Evolutionary conservation across 164 flowering plant species (phyloP), one percentile per base, ranked within the genome.

Genomic region (Kalanchoe fedtschenkoi): DNA sequence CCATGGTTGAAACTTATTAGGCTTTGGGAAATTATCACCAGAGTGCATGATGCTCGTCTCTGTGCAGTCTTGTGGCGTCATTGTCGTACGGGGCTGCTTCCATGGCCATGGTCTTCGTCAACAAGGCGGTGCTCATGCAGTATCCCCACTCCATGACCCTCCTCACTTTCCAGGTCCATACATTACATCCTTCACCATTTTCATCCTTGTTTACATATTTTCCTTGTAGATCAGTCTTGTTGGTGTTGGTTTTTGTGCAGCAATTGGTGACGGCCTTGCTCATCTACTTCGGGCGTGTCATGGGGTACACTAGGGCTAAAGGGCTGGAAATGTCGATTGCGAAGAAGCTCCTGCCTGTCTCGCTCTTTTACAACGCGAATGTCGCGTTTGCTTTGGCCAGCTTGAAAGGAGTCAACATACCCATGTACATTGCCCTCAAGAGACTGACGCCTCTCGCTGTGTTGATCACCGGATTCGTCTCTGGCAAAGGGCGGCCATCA

Each of bases 371-470:
- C 75, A 95, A 89, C 33, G 65, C 65, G 33, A 62, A 62, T 47
- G 65, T 62, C 22, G 97, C 91, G 19, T 95, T 91, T 86, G 95
- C 97, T 71, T 72, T 95, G 60, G 65, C 97, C 30, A 91, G 99
- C 76, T 76, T 95, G 81, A 95, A 91, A 83, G 97, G 99, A 29
- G 89, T 95, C 47, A 95, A 95, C 71, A 91, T 95, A 70, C 99
- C 99, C 14, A 95, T 91, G 99, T 95, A 95, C 70, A 95, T 95
- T 71, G 99, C 99, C 0, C 73, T 95, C 41, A 95, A 95, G 73
- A 80, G 99, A 62, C 91, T 95, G 65, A 95, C 99, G n/a, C 99
- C 99, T 28, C 97, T 95, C 61, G 96, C 96, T 62, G 99, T 95
- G 44, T 75, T 91, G 56, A 71, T 95, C n/a, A 83, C 96, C 70